Evolutionary conservation across 2,329 filamentous ascomycete genomes (phyloP), one percentile per base, ranked within the genome.

Genomic region (Paracoccidioides brasiliensis): DNA sequence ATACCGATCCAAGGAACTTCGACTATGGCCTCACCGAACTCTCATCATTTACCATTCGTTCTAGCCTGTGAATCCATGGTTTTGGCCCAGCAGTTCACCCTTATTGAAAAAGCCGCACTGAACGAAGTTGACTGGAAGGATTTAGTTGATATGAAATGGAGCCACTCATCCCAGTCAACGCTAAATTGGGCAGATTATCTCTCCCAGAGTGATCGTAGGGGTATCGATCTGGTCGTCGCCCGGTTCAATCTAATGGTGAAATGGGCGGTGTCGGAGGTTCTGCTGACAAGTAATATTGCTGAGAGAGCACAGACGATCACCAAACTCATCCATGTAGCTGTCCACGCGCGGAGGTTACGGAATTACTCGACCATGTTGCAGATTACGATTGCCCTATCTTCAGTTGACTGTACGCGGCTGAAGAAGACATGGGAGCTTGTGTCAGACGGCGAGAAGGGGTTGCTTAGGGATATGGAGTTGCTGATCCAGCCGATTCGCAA

Each of bases 351-450:
- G 44, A 74, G 75, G 53, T 70, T 82, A 37, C 78, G 79, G 61
- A 85, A 85, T 64, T 85, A 82, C 64, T 81, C 82, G 12, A 84
- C 81, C 0, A 81, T 83, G 77, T 77, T 84, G 49, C 82, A 85
- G 62, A 77, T 85, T 55, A 78, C 79, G 0, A 80, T 84, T 57
- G 82, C 81, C 3, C 67, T 85, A 12, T 76, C 81, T 15, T 82
- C 79, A 0, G 76, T 77, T 28, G 80, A 84, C 56, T 76, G 80
- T 56, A 74, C 79, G 33, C 73, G 80, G 15, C 73, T 85, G 7
- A 72, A 74, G 44, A 74, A 72, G 50, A 84, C 82, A 0, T 85
- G 82, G 82, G 71, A 73, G 2, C 67, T 80, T 35, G 77, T 85
- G 22, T 74, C 80, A 4, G 62, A 69, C 1, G 72, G 72, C 4